Evolutionary conservation across 2,329 filamentous ascomycete species (phyloP).

Genomic region (Pseudopyricularia javanii): DNA sequence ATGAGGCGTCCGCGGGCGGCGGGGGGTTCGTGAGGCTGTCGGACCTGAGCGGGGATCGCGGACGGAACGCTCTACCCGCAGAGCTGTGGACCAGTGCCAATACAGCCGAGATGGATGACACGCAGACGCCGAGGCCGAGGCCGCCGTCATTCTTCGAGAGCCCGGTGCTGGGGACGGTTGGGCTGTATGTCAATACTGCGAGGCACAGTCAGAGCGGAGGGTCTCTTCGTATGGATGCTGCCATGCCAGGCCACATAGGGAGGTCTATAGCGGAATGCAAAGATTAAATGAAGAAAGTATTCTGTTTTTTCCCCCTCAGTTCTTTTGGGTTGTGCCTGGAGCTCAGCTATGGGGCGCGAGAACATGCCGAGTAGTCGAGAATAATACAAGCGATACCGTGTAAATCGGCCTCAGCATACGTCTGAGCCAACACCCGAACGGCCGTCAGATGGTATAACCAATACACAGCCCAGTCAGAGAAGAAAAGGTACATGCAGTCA

Average conservation of each 20-base stretch:
- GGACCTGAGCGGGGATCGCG: neutral
- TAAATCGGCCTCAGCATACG: no score
- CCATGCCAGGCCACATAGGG: neutral
- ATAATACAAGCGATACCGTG: no score
- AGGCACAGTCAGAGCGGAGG: neutral
- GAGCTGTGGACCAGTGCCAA: conserved; percentile 3
- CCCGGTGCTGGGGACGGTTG: conserved; percentile 1
- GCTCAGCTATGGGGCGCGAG: no score
- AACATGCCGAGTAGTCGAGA: no score
- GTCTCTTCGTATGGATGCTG: neutral
- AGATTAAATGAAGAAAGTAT: no score
- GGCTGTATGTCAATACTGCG: neutral
- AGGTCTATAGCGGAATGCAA: no score
- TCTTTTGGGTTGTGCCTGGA: no score
- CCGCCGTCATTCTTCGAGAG: neutral
- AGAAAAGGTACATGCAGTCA: no score
- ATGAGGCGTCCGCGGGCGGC: neutral
- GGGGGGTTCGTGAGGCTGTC: neutral
- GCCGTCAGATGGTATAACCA: no score
- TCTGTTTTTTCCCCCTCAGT: no score
- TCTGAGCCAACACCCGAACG: no score
- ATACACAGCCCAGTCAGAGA: no score
- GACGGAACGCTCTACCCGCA: neutral
- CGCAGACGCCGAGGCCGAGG: neutral
- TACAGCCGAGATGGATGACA: neutral